phyloP scores from a whole-genome alignment of 495 filamentous ascomycete genomes.

The Penicillium paxilli region DNA sequence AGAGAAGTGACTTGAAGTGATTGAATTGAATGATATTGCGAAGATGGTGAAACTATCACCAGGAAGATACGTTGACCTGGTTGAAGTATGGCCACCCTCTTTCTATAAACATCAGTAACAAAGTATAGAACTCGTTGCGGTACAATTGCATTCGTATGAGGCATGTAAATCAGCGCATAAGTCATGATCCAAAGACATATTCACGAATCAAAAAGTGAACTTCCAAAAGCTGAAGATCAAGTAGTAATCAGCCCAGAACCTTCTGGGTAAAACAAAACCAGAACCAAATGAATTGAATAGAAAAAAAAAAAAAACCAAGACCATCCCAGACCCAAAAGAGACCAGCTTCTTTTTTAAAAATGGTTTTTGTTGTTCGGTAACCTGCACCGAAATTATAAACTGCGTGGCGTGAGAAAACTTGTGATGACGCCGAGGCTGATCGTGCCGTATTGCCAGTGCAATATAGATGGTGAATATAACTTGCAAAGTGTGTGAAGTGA shows the following conservation, averaged over 20 bases:
- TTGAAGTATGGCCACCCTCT: background rate
- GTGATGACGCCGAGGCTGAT: constrained; percentile 7
- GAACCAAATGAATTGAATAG: background rate
- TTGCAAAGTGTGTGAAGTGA: too few relatives aligned
- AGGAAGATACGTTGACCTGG: background rate
- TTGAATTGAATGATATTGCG: constrained; percentile 1
- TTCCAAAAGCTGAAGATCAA: background rate
- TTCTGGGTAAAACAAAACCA: constrained; percentile 4
- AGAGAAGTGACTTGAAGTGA: background rate
- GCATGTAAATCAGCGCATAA: constrained; percentile 6
- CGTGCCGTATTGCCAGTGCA: constrained; percentile 7
- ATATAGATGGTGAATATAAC: background rate
- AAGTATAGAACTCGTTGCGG: constrained; percentile 7
- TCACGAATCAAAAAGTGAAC: background rate
- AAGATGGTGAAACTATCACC: background rate
- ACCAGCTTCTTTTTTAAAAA: constrained; percentile 25
- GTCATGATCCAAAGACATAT: constrained; percentile 14
- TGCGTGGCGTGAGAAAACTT: constrained; percentile 1
- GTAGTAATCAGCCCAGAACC: constrained; percentile 13
- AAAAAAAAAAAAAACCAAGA: constrained; percentile 12
- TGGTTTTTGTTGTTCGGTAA: constrained; percentile 16
- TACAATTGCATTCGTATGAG: constrained; percentile 15
- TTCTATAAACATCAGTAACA: constrained; percentile 7
- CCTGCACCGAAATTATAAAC: constrained; percentile 18
- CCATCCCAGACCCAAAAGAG: constrained; percentile 15